A percentile compares a stretch with the other conserved stretches of the same genome.
Conservation (phyloP, 1,284 basidiomycete genomes). For the Moniliophthora roreri region DNA sequence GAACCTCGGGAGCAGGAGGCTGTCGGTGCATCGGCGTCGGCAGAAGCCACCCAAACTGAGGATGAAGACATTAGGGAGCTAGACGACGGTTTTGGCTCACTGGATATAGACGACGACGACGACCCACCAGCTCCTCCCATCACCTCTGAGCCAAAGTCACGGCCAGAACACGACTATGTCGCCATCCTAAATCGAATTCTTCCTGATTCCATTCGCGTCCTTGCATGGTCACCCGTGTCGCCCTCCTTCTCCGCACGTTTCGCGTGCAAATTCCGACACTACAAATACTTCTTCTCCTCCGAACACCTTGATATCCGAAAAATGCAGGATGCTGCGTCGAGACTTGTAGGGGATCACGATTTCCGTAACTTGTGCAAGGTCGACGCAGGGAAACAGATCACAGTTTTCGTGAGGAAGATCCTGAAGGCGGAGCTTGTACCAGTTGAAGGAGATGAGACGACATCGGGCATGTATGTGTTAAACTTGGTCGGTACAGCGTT, state of each 20-base stretch:
- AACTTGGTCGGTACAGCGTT: conserved; percentile 91
- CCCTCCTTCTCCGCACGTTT: conserved; percentile 85
- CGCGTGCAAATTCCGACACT: conserved; percentile 87
- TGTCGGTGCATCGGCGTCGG: conserved; percentile 23
- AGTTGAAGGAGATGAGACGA: conserved; percentile 24
- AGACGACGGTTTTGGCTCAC: conserved; percentile 30
- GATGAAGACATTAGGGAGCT: neutral
- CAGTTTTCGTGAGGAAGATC: conserved; percentile 70
- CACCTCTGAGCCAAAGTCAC: conserved; percentile 8
- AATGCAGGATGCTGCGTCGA: conserved; percentile 78
- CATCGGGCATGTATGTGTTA: conserved; percentile 63
- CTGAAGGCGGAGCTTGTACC: conserved; percentile 60
- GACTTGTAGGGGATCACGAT: conserved; percentile 89
- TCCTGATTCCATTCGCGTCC: conserved; percentile 86
- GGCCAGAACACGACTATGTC: conserved; percentile 76
- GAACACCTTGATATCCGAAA: conserved; percentile 64
- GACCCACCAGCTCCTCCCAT: conserved; percentile 27
- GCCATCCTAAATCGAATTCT: conserved; percentile 87
- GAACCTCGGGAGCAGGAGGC: conserved; percentile 7
- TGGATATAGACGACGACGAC: conserved; percentile 24
- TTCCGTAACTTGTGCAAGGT: conserved; percentile 96
- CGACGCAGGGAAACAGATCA: conserved; percentile 93
- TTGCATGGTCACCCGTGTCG: conserved; percentile 94
- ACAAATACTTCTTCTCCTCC: conserved; percentile 94
- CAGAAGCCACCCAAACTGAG: conserved; percentile 7